Evolutionary conservation across 345 rosid genomes (phyloP).

Genomic region (Eucalyptus virginea): DNA sequence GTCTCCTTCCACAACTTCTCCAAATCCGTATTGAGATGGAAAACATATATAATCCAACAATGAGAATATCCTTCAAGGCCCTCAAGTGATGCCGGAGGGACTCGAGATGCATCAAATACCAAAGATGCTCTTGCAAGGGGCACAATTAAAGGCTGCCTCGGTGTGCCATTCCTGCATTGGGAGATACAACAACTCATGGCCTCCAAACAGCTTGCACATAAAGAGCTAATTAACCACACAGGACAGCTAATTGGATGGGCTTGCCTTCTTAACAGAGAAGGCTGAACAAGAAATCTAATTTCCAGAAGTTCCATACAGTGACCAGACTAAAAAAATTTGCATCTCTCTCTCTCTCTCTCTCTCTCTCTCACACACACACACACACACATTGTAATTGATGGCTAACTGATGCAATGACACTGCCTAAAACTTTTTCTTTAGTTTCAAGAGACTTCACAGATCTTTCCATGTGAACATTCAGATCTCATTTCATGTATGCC

Average conservation of each 20-base stretch:
- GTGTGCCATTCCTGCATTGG: conserved; percentile 66
- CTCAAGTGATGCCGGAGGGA: conserved; percentile 92
- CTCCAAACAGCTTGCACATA: background rate
- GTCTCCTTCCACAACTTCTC: conserved; percentile 92
- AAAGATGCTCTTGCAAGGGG: conserved; percentile 80
- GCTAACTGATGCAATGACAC: background rate
- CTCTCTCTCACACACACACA: background rate
- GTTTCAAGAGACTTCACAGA: background rate
- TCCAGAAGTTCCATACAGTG: background rate
- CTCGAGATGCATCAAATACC: conserved; percentile 52
- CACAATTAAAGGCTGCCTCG: conserved; percentile 85
- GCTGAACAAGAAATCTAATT: background rate
- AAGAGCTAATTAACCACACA: background rate
- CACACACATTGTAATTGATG: background rate
- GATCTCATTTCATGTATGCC: background rate
- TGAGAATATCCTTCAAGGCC: conserved; percentile 85
- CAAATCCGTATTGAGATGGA: conserved; percentile 86
- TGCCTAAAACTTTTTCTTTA: background rate
- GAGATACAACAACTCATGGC: background rate
- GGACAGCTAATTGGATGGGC: background rate
- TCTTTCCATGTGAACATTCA: background rate
- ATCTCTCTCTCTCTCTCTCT: background rate
- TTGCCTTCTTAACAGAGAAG: background rate
- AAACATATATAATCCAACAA: conserved; percentile 87
- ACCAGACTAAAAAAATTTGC: background rate